Base-by-base conservation (phyloP, 371 early-diverging fungal species). In the Zychaea mexicana region DNA sequence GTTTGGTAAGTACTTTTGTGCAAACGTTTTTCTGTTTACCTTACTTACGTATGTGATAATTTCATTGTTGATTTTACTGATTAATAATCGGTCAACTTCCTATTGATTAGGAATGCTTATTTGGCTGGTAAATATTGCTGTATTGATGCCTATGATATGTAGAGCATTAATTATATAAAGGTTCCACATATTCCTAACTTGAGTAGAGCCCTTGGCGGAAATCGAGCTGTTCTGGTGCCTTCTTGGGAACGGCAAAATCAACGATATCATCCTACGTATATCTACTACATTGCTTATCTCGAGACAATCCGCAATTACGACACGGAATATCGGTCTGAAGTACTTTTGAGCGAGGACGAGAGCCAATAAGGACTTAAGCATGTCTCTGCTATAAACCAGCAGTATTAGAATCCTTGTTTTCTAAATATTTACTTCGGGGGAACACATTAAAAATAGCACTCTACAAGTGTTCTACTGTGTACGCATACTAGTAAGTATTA, bases 161-260 rank as follows among this genome's bases (percentile, higher is more conserved):
- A n/a, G 19, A 12, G 9, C 19, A 8, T 22, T 49, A n/a, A 13
- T 49, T 22, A 8, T 42, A 42, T 12, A 27, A 7, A 59, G n/a
- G n/a, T n/a, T n/a, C n/a, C n/a, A n/a, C n/a, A n/a, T n/a, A n/a
- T n/a, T n/a, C n/a, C n/a, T n/a, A n/a, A n/a, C n/a, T n/a, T n/a
- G n/a, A n/a, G n/a, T 47, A 60, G 61, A 60, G 36, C 31, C 52
- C 8, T 17, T 60, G n/a, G 52, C 52, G 0, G 61, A 60, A 22
- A 60, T 60, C 28, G 61, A 60, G 33, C 22, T 60, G 21, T 60
- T 42, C 32, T 60, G 61, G 61, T 60, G 61, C 24, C 52, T 60
- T 52, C 61, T n/a, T 60, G 61, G 61, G 61, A 60, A 31, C 30
- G 61, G 19, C 52, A 33, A 19, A 60, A 60, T 49, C 45, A 47